Conservation (phyloP, 164 flowering plant genomes). For the Vitis amurensis region DNA sequence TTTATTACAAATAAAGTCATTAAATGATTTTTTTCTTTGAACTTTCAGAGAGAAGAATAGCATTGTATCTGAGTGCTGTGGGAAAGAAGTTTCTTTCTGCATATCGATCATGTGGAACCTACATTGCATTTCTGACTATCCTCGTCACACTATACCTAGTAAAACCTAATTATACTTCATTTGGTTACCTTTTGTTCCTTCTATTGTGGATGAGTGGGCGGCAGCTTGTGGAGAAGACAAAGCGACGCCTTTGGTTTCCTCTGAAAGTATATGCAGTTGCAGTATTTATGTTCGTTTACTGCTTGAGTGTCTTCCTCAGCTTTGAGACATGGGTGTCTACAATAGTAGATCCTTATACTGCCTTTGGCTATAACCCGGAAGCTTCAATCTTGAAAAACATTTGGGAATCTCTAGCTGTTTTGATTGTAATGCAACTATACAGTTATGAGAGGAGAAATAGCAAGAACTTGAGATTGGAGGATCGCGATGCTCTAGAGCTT, state of each 20-base stretch:
- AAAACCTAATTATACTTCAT: conserved; percentile 67
- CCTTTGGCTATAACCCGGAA: conserved; percentile 57
- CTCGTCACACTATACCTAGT: conserved; percentile 68
- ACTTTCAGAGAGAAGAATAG: conserved; percentile 65
- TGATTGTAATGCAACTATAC: conserved; percentile 80
- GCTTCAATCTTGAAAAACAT: conserved; percentile 59
- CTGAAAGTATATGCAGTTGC: conserved; percentile 44
- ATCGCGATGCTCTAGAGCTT: conserved; percentile 26
- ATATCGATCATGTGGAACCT: conserved; percentile 76
- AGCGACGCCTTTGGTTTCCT: conserved; percentile 69
- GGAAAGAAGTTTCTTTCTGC: conserved; percentile 62
- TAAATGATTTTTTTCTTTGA: conserved; percentile 1
- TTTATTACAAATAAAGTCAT: background rate
- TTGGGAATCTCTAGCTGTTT: conserved; percentile 70
- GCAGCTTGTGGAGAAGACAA: conserved; percentile 59
- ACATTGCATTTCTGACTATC: conserved; percentile 72
- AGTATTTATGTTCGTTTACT: conserved; percentile 58
- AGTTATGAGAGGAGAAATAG: conserved; percentile 85
- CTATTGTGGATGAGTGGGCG: conserved; percentile 78
- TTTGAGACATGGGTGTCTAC: conserved; percentile 52
- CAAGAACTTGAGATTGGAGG: conserved; percentile 27
- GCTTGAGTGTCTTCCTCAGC: conserved; percentile 59
- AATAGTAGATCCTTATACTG: conserved; percentile 39
- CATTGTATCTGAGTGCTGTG: conserved; percentile 57
- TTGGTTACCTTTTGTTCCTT: conserved; percentile 78